Evolutionary conservation across 2,329 filamentous ascomycete genomes (phyloP).

Genomic region (Penicillium sp.): DNA sequence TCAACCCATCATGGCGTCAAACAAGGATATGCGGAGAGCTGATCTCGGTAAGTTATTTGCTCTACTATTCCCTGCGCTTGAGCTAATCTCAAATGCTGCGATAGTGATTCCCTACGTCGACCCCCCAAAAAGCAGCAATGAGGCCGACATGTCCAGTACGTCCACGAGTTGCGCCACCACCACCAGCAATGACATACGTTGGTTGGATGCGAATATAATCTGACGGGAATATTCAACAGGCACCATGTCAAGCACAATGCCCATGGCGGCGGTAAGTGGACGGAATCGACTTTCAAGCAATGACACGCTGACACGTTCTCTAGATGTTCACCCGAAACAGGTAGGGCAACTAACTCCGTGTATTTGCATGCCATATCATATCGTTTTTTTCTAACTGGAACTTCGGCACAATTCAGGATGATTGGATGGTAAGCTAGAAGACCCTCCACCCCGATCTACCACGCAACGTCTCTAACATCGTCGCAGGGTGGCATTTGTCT

Average conservation of each 20-base stretch:
- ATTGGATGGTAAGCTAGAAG: slow-evolving; percentile 57
- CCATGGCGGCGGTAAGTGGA: slow-evolving; percentile 77
- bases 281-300: neutral
- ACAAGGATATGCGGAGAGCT: slow-evolving; percentile 72
- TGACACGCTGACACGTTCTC: neutral
- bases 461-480: slow-evolving; percentile 15
- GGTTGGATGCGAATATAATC: neutral
- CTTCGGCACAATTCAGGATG: slow-evolving; percentile 46
- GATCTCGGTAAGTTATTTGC: slow-evolving; percentile 63
- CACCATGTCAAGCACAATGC: slow-evolving; percentile 73
- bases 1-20: slow-evolving; percentile 57
- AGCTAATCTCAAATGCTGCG: slow-evolving; percentile 4
- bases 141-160: slow-evolving; percentile 71
- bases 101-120: slow-evolving; percentile 86
- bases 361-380: slow-evolving; percentile 9
- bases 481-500: slow-evolving; percentile 48
- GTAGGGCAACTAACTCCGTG: slow-evolving; percentile 45
- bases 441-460: neutral
- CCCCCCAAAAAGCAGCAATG: slow-evolving; percentile 63
- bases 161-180: slow-evolving; percentile 27
- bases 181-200: neutral
- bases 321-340: slow-evolving; percentile 89
- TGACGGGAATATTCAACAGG: slow-evolving; percentile 39
- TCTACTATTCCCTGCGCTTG: neutral
- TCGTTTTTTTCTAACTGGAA: slow-evolving; percentile 1